These are phyloP conservation scores for Helenozyma baotianmanensis DNA, from an alignment of 805 yeast species.

Conservation along the genomic window DNA sequence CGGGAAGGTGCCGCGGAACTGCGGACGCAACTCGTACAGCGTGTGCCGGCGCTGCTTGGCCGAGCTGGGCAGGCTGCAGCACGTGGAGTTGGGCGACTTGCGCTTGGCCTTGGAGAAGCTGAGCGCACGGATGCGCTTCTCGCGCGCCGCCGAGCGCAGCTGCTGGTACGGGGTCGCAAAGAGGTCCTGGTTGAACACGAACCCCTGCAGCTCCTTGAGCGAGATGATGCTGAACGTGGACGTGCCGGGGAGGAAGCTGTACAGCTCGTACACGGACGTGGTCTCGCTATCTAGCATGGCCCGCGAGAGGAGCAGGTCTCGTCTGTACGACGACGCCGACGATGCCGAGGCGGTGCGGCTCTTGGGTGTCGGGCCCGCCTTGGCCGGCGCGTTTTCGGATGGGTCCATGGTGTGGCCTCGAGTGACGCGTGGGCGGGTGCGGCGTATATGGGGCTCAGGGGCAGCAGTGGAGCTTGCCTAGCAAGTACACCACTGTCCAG, in stretches of 20 bases:
- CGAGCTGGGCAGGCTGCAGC: conserved; percentile 3
- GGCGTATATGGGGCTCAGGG: too few relatives aligned
- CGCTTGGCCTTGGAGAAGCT: conserved; percentile 13
- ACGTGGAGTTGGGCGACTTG: not conserved
- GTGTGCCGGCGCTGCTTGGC: conserved; percentile 26
- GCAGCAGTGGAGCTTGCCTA: too few relatives aligned
- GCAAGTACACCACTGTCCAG: too few relatives aligned
- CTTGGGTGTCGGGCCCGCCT: too few relatives aligned
- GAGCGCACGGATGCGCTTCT: conserved; percentile 23
- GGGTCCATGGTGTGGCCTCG: too few relatives aligned
- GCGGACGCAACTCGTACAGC: conserved; percentile 23
- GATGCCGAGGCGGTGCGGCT: too few relatives aligned
- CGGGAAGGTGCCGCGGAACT: conserved; percentile 5
- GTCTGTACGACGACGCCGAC: conserved; percentile 5
- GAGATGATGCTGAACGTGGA: conserved; percentile 36
- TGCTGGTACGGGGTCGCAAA: conserved; percentile 73
- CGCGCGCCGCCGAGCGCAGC: conserved; percentile 32
- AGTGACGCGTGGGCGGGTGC: too few relatives aligned
- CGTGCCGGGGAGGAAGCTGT: conserved; percentile 26
- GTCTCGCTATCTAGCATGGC: conserved; percentile 55
- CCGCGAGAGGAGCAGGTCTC: conserved; percentile 53
- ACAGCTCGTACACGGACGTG: conserved; percentile 48
- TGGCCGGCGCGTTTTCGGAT: too few relatives aligned
- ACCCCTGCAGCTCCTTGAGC: conserved; percentile 65
- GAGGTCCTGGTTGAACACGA: conserved; percentile 70